phyloP scores from a whole-genome alignment of 2,329 filamentous ascomycete species.

The Colletotrichum godetiae region DNA sequence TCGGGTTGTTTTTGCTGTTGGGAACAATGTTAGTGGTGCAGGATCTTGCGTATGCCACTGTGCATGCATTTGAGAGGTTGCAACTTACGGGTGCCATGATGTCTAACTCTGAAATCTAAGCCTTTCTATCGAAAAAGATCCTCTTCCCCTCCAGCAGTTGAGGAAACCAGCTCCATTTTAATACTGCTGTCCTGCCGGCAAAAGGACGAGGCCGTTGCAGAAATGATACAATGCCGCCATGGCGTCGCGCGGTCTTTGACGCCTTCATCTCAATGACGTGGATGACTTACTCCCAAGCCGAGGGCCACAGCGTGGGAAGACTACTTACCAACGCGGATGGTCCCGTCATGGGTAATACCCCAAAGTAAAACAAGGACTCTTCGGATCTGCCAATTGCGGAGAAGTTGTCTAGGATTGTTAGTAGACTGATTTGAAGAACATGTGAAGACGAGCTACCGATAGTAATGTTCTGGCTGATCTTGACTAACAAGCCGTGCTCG shows the following conservation, averaged over 20 bases:
- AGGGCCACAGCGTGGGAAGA: conserved; percentile 3
- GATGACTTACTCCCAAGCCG: conserved; percentile 23
- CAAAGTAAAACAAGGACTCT: background rate
- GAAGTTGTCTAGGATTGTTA: background rate
- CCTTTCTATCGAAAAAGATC: background rate
- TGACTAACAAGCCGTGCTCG: too few species aligned
- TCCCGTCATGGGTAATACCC: background rate
- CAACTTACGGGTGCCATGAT: conserved; percentile 29
- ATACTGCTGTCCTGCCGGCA: background rate
- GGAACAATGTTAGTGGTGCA: background rate
- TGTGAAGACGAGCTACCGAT: conserved; percentile 8
- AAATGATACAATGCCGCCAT: background rate
- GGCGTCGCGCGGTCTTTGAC: conserved; percentile 21
- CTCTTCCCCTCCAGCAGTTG: too few species aligned
- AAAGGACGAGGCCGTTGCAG: background rate
- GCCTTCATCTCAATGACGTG: conserved; percentile 35
- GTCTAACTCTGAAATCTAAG: background rate
- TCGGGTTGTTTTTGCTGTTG: conserved; percentile 29
- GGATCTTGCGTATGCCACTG: too few species aligned
- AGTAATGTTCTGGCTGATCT: too few species aligned
- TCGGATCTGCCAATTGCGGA: conserved; percentile 4
- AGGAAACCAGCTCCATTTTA: background rate
- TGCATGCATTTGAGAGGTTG: too few species aligned
- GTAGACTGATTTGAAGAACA: background rate
- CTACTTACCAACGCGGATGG: background rate